Percentiles rank a stretch among this genome's conserved stretches.
Evolutionary conservation across 345 rosid genomes (phyloP).

Genomic region (Aurinia saxatilis): DNA sequence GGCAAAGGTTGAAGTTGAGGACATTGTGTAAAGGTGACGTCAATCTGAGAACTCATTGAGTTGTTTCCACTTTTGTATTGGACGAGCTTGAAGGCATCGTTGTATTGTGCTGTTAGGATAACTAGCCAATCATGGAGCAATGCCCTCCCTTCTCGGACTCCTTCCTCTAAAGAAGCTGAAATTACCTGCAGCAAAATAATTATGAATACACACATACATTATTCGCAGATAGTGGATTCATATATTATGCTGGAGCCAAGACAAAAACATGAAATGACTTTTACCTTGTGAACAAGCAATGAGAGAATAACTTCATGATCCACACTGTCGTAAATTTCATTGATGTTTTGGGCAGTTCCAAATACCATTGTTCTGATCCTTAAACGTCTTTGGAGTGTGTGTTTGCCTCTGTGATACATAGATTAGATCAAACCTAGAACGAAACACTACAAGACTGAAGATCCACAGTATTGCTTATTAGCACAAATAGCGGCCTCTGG

Average conservation of each 20-base stretch:
- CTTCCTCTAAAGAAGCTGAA: slow-evolving; percentile 80
- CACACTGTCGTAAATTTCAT: slow-evolving; percentile 78
- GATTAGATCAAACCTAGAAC: slow-evolving; percentile 13
- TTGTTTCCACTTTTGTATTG: slow-evolving; percentile 57
- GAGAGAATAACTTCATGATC: slow-evolving; percentile 83
- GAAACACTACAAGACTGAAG: not conserved
- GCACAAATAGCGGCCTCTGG: not conserved
- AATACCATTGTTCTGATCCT: slow-evolving; percentile 86
- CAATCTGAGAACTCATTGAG: slow-evolving; percentile 50
- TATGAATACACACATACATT: not conserved
- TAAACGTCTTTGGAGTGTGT: slow-evolving; percentile 70
- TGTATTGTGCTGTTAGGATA: slow-evolving; percentile 77
- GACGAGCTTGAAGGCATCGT: slow-evolving; percentile 61
- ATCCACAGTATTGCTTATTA: not conserved
- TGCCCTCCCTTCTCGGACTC: slow-evolving; percentile 91
- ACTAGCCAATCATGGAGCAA: slow-evolving; percentile 97
- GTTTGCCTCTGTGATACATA: slow-evolving; percentile 44
- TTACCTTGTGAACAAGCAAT: slow-evolving; percentile 87
- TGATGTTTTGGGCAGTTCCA: slow-evolving; percentile 63
- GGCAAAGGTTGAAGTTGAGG: slow-evolving; percentile 88
- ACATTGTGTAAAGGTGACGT: slow-evolving; percentile 85
- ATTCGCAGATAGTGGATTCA: not conserved
- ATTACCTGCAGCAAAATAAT: slow-evolving; percentile 44
- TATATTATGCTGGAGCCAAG: not conserved
- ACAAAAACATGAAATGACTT: not conserved